Percentiles rank a stretch among this genome's conserved stretches.
These are phyloP conservation scores for Hymenoscyphus salicellus DNA, from an alignment of 2,329 filamentous ascomycete genomes.

Conservation along the genomic window DNA sequence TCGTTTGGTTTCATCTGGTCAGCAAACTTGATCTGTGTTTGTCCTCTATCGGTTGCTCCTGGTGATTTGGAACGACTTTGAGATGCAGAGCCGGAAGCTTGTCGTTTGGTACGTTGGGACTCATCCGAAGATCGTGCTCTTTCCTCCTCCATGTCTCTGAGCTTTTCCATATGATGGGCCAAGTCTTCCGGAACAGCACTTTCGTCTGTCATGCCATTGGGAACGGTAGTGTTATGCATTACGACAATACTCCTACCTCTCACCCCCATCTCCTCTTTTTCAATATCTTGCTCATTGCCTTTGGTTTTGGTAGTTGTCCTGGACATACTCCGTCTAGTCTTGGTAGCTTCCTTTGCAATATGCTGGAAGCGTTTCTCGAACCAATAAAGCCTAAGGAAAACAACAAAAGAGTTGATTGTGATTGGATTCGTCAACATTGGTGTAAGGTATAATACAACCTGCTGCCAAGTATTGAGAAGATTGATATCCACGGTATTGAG, in stretches of 20 bases:
- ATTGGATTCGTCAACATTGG: constrained; percentile 78
- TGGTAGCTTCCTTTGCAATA: constrained; percentile 70
- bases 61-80: constrained; percentile 13
- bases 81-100: constrained; percentile 19
- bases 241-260: constrained; percentile 64
- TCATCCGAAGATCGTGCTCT: constrained; percentile 20
- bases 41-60: constrained; percentile 9
- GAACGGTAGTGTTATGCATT: constrained; percentile 54
- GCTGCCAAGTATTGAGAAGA: constrained; percentile 65
- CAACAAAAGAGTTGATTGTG: constrained; percentile 78
- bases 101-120: constrained; percentile 18
- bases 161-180: constrained; percentile 19
- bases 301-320: constrained; percentile 57
- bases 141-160: constrained; percentile 21
- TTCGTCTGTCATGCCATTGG: constrained; percentile 56
- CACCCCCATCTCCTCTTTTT: constrained; percentile 54
- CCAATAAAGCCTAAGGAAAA: constrained; percentile 93
- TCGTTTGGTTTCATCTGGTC: constrained; percentile 58
- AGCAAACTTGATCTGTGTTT: constrained; percentile 57
- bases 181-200: constrained; percentile 44
- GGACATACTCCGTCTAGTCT: constrained; percentile 61
- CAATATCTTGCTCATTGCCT: constrained; percentile 45
- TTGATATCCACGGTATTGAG: constrained; percentile 78
- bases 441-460: constrained; percentile 69
- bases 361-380: constrained; percentile 94